Conservation (phyloP, 345 rosid genomes). For the Lenwebbia sp. region DNA sequence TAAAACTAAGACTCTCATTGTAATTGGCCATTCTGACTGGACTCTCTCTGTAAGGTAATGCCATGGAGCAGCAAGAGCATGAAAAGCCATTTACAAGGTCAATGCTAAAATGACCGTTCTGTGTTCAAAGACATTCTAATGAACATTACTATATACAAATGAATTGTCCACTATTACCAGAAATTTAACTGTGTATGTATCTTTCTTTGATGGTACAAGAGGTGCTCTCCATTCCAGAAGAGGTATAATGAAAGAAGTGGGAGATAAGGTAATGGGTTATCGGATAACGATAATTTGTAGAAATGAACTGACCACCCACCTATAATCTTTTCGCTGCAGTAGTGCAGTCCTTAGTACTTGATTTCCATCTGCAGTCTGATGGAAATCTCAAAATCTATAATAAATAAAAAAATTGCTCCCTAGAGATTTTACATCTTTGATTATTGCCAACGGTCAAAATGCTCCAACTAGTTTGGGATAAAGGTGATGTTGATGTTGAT, state of each 20-base stretch:
- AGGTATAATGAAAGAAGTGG: no score
- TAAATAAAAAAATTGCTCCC: not conserved
- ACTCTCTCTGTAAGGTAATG: not conserved
- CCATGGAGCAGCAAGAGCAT: not conserved
- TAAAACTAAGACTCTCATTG: not conserved
- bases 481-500: no score
- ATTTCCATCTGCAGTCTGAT: no score
- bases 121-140: not conserved
- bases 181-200: not conserved
- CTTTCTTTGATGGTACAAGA: not conserved
- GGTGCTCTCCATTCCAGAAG: no score
- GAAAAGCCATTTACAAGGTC: not conserved
- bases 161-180: not conserved
- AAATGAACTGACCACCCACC: no score
- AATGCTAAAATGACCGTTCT: not conserved
- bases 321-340: no score
- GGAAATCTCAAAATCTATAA: not conserved
- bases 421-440: not conserved
- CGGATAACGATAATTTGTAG: no score
- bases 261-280: no score
- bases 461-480: no score
- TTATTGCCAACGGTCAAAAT: not conserved
- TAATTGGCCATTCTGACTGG: not conserved
- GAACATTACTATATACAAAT: not conserved
- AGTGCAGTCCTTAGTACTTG: no score